Base-by-base conservation (phyloP, 2,329 filamentous ascomycete species). In the Epichloe brachyelytri region DNA sequence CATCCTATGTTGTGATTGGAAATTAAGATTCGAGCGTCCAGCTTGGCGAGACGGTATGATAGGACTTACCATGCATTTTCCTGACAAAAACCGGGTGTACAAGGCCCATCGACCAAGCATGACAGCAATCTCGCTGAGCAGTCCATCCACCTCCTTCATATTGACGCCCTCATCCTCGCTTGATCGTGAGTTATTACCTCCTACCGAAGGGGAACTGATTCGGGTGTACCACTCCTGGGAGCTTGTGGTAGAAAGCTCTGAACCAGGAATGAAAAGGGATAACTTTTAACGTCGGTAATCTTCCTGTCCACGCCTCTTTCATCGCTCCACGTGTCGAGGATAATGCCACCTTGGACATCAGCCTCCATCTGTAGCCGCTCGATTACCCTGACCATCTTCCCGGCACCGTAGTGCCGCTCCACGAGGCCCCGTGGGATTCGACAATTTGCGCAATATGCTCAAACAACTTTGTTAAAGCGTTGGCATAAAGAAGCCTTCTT, bases 381-480 rank as follows among this genome's bases (percentile, higher is more conserved):
- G 58, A 97, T 91, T 49, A 98, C 93, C 59, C 85, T 86, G 34
- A 86, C 82, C 93, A 98, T 98, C 72, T 89, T 93, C 38, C 91
- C 88, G 15, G 78, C 70, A 1, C 93, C 93, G 63, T 98, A 98
- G 67, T 98, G 93, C 45, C 88, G 82, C 70, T 97, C 90, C 1
- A 98, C 91, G 8, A 98, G 75, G 1, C 82, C 82, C 91, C 88
- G 63, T 98, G 93, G 1, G 86, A 84, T 61, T 97, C 91, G 20
- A 98, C 83, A 57, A 98, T 96, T 64, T 95, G 88, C 2, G 93
- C 91, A 65, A 98, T 95, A 67, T 98, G 91, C 67, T 97, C 91
- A 64, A 98, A 98, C 45, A 98, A 71, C 63, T 88, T 90, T 4
- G 90, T 95, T 55, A 98, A 72, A 2, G 88, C 85, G 66, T 86